Evolutionary conservation across 164 flowering plant species (phyloP).

Genomic region (Macadamia integrifolia): DNA sequence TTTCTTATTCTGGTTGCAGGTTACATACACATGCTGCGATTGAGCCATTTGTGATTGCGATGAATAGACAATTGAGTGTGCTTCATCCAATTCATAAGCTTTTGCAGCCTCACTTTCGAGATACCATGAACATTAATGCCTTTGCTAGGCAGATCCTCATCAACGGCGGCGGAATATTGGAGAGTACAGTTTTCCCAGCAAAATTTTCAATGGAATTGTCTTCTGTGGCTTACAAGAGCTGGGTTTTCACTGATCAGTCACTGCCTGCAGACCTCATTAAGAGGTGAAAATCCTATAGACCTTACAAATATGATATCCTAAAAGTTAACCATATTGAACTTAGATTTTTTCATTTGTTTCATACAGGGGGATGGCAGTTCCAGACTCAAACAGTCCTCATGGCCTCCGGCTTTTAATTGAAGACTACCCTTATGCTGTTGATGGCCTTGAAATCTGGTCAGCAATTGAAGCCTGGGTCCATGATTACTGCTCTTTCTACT

Average conservation of each 20-base stretch:
- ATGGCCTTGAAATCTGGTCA: slow-evolving; percentile 81
- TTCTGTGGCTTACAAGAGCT: slow-evolving; percentile 48
- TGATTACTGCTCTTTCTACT: slow-evolving; percentile 68
- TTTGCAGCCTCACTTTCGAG: slow-evolving; percentile 77
- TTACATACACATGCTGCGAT: slow-evolving; percentile 81
- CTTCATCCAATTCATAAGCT: slow-evolving; percentile 85
- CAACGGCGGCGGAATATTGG: slow-evolving; percentile 73
- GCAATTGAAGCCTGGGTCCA: slow-evolving; percentile 72
- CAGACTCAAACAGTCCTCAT: slow-evolving; percentile 45
- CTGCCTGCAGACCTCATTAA: slow-evolving; percentile 75
- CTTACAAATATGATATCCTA: too few relatives aligned
- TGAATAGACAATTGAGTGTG: slow-evolving; percentile 73
- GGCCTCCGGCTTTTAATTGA: slow-evolving; percentile 63
- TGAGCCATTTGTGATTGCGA: slow-evolving; percentile 88
- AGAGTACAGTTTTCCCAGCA: slow-evolving; percentile 72
- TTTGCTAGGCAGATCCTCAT: slow-evolving; percentile 73
- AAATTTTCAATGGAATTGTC: slow-evolving; percentile 81
- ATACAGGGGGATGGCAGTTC: slow-evolving; percentile 69
- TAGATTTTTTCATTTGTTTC: not conserved
- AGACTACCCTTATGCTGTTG: slow-evolving; percentile 86
- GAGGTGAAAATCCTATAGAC: slow-evolving; percentile 35
- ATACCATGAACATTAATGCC: slow-evolving; percentile 91
- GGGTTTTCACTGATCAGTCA: slow-evolving; percentile 74
- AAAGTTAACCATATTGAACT: not conserved
- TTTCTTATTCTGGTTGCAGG: slow-evolving; percentile 37